Conservation (phyloP, 805 yeast species). For the Brettanomyces bruxellensis region DNA sequence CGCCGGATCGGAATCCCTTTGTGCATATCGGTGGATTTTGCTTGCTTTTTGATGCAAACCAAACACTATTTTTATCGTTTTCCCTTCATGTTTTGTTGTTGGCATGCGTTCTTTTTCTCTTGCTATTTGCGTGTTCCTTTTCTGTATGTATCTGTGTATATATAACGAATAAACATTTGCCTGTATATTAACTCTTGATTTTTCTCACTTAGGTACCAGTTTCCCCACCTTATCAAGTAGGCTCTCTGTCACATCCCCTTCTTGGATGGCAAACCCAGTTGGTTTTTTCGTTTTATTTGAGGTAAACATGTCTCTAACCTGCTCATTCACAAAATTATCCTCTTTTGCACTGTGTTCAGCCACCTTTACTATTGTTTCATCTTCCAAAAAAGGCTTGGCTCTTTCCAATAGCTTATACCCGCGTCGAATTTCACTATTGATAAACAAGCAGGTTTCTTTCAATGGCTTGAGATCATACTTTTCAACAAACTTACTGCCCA, state of each 20-base stretch:
- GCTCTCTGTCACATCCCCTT: neutral
- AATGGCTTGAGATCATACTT: conserved; percentile 14
- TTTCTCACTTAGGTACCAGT: no score
- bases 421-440: conserved; percentile 16
- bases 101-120: no score
- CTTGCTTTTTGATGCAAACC: no score
- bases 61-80: no score
- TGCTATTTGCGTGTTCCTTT: no score
- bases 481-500: conserved; percentile 5
- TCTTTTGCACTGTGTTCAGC: neutral
- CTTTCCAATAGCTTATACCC: conserved; percentile 12
- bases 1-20: no score
- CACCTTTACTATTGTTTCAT: conserved; percentile 4
- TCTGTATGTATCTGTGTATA: no score
- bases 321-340: neutral
- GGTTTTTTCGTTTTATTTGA: no score
- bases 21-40: no score
- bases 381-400: conserved; percentile 6
- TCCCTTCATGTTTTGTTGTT: no score
- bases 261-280: neutral
- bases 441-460: conserved; percentile 18
- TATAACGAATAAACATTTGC: no score
- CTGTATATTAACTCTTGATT: no score
- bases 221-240: neutral
- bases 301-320: neutral